Evolutionary conservation across 2,329 filamentous ascomycete species (phyloP).

Genomic region (Arachnomyces sp.): DNA sequence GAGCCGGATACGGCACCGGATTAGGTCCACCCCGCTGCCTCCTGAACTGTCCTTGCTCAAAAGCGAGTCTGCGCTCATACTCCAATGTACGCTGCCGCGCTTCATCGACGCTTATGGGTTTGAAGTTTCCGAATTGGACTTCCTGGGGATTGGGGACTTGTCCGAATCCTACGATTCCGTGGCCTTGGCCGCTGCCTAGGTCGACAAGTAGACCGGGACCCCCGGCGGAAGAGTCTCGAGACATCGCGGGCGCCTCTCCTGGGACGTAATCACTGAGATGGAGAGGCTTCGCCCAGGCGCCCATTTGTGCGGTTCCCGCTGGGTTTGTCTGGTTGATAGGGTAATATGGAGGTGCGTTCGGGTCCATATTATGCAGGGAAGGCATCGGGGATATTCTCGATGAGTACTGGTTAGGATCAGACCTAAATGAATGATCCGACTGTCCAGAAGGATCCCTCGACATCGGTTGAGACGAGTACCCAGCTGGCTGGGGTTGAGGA

Average conservation of each 20-base stretch:
- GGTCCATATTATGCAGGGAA: too few species aligned
- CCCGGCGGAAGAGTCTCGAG: slow-evolving; percentile 14
- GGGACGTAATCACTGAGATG: slow-evolving; percentile 1
- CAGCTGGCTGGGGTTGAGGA: slow-evolving; percentile 9
- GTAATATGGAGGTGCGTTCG: too few species aligned
- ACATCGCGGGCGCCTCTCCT: slow-evolving; percentile 11
- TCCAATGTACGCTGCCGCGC: slow-evolving; percentile 13
- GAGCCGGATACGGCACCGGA: slow-evolving; percentile 15
- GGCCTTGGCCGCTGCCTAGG: slow-evolving; percentile 12
- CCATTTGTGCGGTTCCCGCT: too few species aligned
- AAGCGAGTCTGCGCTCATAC: slow-evolving; percentile 5
- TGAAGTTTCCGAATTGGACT: slow-evolving; percentile 18
- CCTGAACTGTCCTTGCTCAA: background rate
- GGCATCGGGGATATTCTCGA: background rate
- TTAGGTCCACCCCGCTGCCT: background rate
- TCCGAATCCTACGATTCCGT: slow-evolving; percentile 12
- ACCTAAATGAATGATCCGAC: slow-evolving; percentile 17
- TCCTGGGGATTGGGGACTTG: slow-evolving; percentile 8
- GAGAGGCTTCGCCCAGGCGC: too few species aligned
- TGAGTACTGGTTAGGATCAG: slow-evolving; percentile 11
- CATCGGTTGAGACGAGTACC: slow-evolving; percentile 24
- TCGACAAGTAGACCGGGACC: slow-evolving; percentile 19
- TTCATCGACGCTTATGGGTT: slow-evolving; percentile 16
- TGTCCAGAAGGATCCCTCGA: slow-evolving; percentile 19
- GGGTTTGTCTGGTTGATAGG: too few species aligned